Conservation (phyloP, 2,329 filamentous ascomycete species). For the Colletotrichum falcatum region DNA sequence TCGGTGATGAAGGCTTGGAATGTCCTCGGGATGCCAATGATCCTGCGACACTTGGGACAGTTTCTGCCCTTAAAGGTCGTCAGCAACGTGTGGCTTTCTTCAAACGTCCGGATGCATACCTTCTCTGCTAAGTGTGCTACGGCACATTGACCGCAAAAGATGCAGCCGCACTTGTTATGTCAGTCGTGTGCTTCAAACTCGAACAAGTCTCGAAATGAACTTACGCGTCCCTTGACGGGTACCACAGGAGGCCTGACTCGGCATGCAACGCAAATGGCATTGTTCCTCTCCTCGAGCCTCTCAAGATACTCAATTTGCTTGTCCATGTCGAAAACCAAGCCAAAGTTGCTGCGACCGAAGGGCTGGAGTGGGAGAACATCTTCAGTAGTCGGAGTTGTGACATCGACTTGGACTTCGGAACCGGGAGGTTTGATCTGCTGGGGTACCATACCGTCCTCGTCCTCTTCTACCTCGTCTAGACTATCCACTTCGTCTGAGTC, state of each 20-base stretch:
- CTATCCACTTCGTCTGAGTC: slow-evolving; percentile 3
- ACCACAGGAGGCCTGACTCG: not conserved
- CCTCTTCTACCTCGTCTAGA: slow-evolving; percentile 10
- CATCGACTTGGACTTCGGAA: too few species aligned
- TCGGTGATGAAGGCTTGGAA: not conserved
- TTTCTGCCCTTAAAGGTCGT: not conserved
- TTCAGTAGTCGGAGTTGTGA: not conserved
- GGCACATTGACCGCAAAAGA: slow-evolving; percentile 48
- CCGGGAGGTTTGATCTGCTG: too few species aligned
- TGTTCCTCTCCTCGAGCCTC: slow-evolving; percentile 33
- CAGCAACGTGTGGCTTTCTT: not conserved
- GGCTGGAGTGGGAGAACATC: not conserved
- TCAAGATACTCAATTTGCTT: slow-evolving; percentile 34
- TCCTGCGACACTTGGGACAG: not conserved
- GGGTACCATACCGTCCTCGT: slow-evolving; percentile 19
- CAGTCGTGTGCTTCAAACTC: not conserved
- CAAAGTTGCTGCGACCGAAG: slow-evolving; percentile 40
- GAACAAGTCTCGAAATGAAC: too few species aligned
- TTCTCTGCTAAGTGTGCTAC: not conserved
- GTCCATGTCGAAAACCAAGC: slow-evolving; percentile 42
- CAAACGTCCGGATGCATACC: not conserved
- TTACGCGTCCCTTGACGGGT: not conserved
- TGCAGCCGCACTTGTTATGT: slow-evolving; percentile 49
- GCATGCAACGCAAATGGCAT: not conserved
- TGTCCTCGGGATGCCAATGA: not conserved